phyloP scores from a whole-genome alignment of 345 rosid genomes.

The Citrus unshiu region DNA sequence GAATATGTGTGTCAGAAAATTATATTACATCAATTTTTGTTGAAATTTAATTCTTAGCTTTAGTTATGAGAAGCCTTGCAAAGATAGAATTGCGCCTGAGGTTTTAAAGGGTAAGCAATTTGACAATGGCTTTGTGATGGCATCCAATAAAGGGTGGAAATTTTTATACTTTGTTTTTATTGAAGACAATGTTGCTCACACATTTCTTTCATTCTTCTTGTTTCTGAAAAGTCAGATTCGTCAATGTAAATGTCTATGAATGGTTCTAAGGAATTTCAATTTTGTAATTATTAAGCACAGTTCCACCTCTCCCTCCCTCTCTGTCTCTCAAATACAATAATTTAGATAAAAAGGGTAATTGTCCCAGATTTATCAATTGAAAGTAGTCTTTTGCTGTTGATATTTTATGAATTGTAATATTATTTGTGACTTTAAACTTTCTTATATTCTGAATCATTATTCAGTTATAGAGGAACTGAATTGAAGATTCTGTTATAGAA shows the following conservation, averaged over 20 bases:
- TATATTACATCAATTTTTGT: not conserved
- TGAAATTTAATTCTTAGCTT: not conserved
- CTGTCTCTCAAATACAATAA: not conserved
- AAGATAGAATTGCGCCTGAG: not conserved
- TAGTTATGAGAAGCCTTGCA: not conserved
- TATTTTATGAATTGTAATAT: not conserved
- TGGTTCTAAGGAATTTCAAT: not conserved
- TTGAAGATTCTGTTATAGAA: not conserved
- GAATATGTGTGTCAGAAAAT: not conserved
- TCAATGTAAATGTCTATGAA: not conserved
- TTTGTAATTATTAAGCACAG: not conserved
- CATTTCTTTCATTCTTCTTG: not conserved
- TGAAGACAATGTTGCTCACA: not conserved
- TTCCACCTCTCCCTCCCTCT: too few species aligned
- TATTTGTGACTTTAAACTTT: not conserved
- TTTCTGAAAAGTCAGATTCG: not conserved
- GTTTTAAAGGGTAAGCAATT: not conserved
- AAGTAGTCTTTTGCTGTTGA: not conserved
- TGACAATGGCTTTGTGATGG: not conserved
- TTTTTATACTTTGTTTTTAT: not conserved
- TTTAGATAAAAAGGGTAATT: not conserved
- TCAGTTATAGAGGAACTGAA: not conserved
- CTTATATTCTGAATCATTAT: not conserved
- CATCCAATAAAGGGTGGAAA: not conserved
- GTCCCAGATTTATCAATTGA: not conserved